Conservation (phyloP, 1,284 basidiomycete genomes). For the Tremellales sp. region DNA sequence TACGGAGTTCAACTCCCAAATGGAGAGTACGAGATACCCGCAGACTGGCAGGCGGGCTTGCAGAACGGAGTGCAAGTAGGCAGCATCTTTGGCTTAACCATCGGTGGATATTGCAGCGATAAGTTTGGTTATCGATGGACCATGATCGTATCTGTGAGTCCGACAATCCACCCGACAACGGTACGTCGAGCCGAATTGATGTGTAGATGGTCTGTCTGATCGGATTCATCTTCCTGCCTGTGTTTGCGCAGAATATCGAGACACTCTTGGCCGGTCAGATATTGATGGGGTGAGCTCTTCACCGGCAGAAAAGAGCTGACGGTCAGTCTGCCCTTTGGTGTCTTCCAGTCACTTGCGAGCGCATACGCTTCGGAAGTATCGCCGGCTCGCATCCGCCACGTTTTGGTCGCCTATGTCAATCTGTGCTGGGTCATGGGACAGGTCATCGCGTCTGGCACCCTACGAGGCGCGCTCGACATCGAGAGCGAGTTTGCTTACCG, state of each 20-base stretch:
- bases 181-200: no score
- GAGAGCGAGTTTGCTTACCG: conserved; percentile 17
- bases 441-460: conserved; percentile 16
- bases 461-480: conserved; percentile 8
- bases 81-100: conserved; percentile 42
- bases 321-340: conserved; percentile 23
- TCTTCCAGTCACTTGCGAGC: conserved; percentile 41
- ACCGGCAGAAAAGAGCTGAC: no score
- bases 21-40: conserved; percentile 25
- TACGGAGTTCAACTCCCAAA: neutral
- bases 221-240: conserved; percentile 24
- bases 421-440: conserved; percentile 52
- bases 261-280: conserved; percentile 30
- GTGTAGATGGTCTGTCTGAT: conserved; percentile 17
- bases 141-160: conserved; percentile 24
- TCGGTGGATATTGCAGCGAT: conserved; percentile 32
- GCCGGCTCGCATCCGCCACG: conserved; percentile 31
- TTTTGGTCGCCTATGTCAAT: conserved; percentile 48
- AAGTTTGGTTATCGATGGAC: conserved; percentile 46
- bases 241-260: conserved; percentile 26
- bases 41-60: conserved; percentile 47
- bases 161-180: no score
- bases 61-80: conserved; percentile 30
- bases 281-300: conserved; percentile 27
- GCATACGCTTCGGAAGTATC: conserved; percentile 41